Base-by-base conservation (phyloP, 345 rosid genomes). In the Acer yangbiense region DNA sequence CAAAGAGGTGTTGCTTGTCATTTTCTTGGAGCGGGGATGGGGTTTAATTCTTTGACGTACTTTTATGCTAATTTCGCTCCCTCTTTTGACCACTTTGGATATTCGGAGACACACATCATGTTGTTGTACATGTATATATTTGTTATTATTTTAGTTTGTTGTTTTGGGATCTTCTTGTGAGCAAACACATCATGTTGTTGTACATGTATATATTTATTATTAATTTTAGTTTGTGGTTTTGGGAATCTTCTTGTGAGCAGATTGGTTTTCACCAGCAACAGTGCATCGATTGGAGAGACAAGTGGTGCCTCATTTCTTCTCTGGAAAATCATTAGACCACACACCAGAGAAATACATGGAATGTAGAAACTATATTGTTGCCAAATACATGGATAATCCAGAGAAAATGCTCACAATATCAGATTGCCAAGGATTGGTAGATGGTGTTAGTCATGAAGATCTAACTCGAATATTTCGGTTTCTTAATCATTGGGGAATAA, bases 401-500 rank as follows among this genome's bases (percentile, higher is more conserved):
- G 95, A 87, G 76, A 89, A 84, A 84, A 87, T 88, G 83, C 85
- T 94, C 67, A 79, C 89, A 17, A 80, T 91, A 83, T 85, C 90
- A 79, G 97, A 96, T 81, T 92, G 90, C 85, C 89, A 86, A 73
- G 95, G 89, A 67, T 78, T 88, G 82, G 81, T 89, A 68, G 82
- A 65, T 84, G 90, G 91, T 79, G 71, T 91, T 66, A 89, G 82
- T 39, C 17, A 41, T 82, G 99, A 96, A 80, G 97, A 91, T 84
- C 80, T 90, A 78, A 81, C 89, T 29, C 88, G 98, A 66, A 95
- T 96, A 74, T 85, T 92, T 74, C 87, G 97, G 81, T 96, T 96
- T 86, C 98, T 96, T 83, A 93, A 96, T 84, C 98, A 96, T 63
- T 96, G 99, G 99, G 99, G 99, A 76, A 91, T 96, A 65, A 91